Percentiles rank a stretch among this genome's conserved stretches.
Conservation (phyloP, 331 rosid species). For the Ulmus americana region DNA sequence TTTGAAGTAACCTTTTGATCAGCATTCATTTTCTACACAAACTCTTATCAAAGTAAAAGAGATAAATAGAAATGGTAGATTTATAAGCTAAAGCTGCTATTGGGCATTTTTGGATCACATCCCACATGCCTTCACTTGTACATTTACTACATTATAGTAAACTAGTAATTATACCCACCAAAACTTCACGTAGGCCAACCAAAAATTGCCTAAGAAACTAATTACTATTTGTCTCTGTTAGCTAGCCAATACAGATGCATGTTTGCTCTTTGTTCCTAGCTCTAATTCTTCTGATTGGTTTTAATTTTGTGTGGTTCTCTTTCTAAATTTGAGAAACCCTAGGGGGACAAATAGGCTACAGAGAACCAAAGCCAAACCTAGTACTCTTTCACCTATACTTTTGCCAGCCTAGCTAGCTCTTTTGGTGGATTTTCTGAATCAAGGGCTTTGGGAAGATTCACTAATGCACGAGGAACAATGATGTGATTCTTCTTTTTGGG, state of each 20-base stretch:
- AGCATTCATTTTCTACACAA: no score
- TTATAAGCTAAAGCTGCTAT: neutral
- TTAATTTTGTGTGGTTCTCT: neutral
- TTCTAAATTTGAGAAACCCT: neutral
- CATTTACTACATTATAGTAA: neutral
- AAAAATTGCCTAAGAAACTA: no score
- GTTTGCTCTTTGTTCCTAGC: neutral
- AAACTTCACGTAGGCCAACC: neutral
- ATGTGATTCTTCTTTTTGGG: conserved; percentile 3
- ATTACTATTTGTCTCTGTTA: neutral
- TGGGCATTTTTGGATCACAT: neutral
- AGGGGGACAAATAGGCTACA: neutral
- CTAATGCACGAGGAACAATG: neutral
- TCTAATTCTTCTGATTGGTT: neutral
- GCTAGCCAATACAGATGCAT: neutral
- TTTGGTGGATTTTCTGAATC: neutral
- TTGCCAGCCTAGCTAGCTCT: neutral
- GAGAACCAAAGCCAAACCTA: neutral
- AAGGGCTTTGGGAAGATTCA: conserved; percentile 6
- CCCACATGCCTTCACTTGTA: neutral
- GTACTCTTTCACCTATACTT: neutral
- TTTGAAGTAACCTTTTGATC: neutral
- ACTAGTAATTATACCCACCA: neutral
- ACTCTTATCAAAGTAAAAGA: no score
- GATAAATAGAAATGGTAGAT: neutral